Percentiles rank a stretch among this genome's conserved stretches.
These are phyloP conservation scores for Geotrichum ghanense DNA, from an alignment of 805 yeast genomes.

Conservation along the genomic window DNA sequence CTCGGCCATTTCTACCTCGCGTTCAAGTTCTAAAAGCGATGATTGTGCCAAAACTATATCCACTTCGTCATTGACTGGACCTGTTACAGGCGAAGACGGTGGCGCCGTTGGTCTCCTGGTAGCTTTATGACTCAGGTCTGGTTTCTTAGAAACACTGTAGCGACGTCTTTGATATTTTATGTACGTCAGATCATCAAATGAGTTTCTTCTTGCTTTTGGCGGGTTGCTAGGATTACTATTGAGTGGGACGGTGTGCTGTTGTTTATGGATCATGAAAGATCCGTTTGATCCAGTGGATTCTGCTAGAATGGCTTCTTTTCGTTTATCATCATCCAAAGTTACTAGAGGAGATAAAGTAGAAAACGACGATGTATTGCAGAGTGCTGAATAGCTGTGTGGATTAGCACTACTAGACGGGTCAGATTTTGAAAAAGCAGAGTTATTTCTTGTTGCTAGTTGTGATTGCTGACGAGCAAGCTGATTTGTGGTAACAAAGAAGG, in stretches of 20 bases:
- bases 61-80: neutral
- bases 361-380: constrained; percentile 11
- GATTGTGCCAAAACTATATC: neutral
- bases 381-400: constrained; percentile 11
- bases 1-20: no score
- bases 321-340: constrained; percentile 16
- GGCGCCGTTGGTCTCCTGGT: constrained; percentile 3
- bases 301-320: constrained; percentile 9
- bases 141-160: neutral
- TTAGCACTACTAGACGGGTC: constrained; percentile 3
- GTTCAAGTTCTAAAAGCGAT: neutral
- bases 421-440: constrained; percentile 7
- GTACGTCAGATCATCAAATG: neutral
- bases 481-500: constrained; percentile 30
- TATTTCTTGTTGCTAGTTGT: constrained; percentile 19
- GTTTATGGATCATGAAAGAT: constrained; percentile 7
- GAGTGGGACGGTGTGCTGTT: neutral
- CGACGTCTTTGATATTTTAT: neutral
- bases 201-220: neutral
- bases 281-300: neutral
- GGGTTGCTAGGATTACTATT: neutral
- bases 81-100: constrained; percentile 6
- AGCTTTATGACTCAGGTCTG: neutral
- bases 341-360: constrained; percentile 13
- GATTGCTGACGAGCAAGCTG: constrained; percentile 29